Conservation (phyloP, 208 protist genomes). For the Balamuthia mandrillaris region DNA sequence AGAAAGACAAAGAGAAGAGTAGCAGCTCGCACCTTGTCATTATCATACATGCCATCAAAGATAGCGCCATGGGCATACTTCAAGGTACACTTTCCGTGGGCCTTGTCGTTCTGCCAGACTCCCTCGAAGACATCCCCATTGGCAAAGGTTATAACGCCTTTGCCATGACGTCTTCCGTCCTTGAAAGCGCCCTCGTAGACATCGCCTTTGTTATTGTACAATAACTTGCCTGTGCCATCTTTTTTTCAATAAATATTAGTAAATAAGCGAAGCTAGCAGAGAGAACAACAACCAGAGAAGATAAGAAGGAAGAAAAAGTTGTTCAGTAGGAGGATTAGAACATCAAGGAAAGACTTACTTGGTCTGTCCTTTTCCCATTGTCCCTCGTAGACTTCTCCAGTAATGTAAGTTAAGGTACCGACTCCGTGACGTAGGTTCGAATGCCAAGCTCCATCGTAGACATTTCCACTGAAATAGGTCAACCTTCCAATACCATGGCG, state of each 20-base stretch:
- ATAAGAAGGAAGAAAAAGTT: no score
- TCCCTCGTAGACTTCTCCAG: background rate
- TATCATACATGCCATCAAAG: background rate
- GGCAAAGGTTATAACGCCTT: background rate
- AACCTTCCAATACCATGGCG: background rate
- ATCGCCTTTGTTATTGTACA: background rate
- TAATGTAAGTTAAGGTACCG: background rate
- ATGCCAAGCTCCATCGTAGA: background rate
- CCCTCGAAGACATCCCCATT: conserved; percentile 19
- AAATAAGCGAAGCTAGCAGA: no score
- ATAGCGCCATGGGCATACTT: background rate
- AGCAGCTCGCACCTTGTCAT: background rate
- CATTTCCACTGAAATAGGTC: conserved; percentile 1
- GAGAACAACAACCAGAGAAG: no score
- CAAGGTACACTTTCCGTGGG: background rate
- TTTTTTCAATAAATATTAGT: background rate
- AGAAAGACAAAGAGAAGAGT: background rate
- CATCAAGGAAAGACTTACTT: no score
- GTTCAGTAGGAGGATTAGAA: no score
- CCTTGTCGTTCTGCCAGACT: background rate
- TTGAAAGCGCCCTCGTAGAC: background rate
- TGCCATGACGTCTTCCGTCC: conserved; percentile 21
- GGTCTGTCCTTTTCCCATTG: background rate
- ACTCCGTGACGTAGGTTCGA: background rate
- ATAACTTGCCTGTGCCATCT: background rate